Evolutionary conservation across 2,329 filamentous ascomycete genomes (phyloP), one percentile per base, ranked within the genome.

Genomic region (Neurospora sp.): DNA sequence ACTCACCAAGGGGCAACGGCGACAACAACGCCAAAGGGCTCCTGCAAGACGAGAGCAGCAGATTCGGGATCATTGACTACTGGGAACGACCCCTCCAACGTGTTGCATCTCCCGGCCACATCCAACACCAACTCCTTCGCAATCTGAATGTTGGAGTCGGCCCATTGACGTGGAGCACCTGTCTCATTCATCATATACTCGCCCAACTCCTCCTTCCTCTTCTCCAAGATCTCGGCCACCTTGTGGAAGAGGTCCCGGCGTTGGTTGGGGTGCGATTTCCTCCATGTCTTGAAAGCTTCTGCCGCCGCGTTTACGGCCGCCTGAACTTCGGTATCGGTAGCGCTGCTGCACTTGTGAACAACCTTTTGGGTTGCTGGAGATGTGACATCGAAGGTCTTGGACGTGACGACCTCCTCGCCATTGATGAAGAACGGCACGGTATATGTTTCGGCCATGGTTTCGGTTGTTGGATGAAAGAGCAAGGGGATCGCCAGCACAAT

Each of bases 1-100:
- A 74, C 81, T 75, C 82, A 93, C 93, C 93, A 97, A 10, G 93
- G 92, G 2, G 91, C 91, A 78, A 96, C 93, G 2, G 88, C 89
- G 38, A 96, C 81, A 17, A 94, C 84, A 8, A 96, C 92, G 1
- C 93, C 93, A 75, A 88, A 93, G 0, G 93, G 92, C 79, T 94
- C 91, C 77, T 89, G 90, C 73, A 90, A 80, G 4, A 96, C 81
- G 73, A 96, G 82, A 0, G 89, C 91, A 67, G 81, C 83, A 33
- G 84, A 83, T 0, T 83, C 84, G 43, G 86, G 82, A 17, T 86
- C 74, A 2, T 74, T 70, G 1, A 78, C 73, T 10, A 76, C 76
- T 4, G 81, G 80, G 28, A 81, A 76, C 46, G 75, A 77, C 2
- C 78, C 81, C 42, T 78, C 73, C 67, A 80, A 76, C 17, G 72